Base-by-base conservation (phyloP, 225 moss, liverwort and hornwort species). In the Climacium dendroides region DNA sequence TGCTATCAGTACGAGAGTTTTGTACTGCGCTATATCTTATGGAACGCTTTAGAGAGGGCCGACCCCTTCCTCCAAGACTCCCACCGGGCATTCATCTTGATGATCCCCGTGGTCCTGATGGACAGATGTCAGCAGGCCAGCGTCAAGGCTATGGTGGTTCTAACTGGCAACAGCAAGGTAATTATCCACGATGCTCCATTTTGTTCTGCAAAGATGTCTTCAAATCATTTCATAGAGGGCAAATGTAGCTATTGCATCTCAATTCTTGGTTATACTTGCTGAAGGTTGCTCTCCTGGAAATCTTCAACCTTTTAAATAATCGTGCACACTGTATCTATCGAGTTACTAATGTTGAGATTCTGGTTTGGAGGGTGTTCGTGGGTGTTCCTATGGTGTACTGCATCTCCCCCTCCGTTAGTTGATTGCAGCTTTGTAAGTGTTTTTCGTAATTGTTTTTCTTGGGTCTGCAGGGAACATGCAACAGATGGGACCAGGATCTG, bases 1-100 rank as follows among this genome's bases (percentile, higher is more conserved):
- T 96, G 99, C 87, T 99, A 87, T 99, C 99, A 66, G 87, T 94
- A 58, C 93, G 95, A 85, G 99, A 99, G 86, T 99, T 99, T 90
- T 96, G 99, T 89, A 96, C 96, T 61, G 96, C 99, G 48, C 94
- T 99, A 20, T 99, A 99, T 90, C 95, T 99, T 10, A 99, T 99
- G 96, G 99, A 97, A 88, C 95, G 99, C 61, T 97, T 90, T 87
- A 91, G 99, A 87, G 99, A 99, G 91, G 96, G 99, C 74, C 93
- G 96, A 85, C 90, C 99, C 26, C 89, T 99, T 78, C 99, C 97
- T 79, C 91, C 96, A 76, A 93, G 93, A 60, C 95, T 99, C 55
- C 99, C 99, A 85, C 94, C 95, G 63, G 97, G 95, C 87, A 94
- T 99, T 83, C 95, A 96, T 87, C 87, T 91, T 37, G 96, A 99